phyloP scores from a whole-genome alignment of 2,329 filamentous ascomycete genomes.

The Aureobasidium sp. region DNA sequence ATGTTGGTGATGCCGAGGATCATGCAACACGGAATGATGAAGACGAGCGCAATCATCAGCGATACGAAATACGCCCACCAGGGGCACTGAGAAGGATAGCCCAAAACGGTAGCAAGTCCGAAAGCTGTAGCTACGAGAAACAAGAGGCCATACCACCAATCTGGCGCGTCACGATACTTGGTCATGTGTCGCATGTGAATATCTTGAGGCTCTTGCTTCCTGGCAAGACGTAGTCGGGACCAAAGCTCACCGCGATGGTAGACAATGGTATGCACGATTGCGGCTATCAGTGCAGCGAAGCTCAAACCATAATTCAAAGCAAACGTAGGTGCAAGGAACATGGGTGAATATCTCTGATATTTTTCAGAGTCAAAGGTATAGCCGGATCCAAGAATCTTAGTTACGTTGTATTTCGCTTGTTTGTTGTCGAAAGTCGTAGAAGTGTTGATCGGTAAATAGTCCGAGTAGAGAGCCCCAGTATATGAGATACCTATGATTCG shows the following conservation, averaged over 20 bases:
- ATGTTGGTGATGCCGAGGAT: slow-evolving; percentile 83
- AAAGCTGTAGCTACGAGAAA: slow-evolving; percentile 13
- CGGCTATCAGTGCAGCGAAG: slow-evolving; percentile 71
- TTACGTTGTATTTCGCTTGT: slow-evolving; percentile 72
- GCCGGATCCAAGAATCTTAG: slow-evolving; percentile 67
- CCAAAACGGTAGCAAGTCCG: slow-evolving; percentile 23
- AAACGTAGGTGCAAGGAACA: slow-evolving; percentile 82
- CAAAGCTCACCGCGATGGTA: slow-evolving; percentile 82
- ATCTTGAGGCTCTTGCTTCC: slow-evolving; percentile 50
- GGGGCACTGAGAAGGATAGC: slow-evolving; percentile 3
- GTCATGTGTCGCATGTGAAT: slow-evolving; percentile 76
- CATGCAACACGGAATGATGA: slow-evolving; percentile 86
- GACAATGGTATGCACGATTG: slow-evolving; percentile 72
- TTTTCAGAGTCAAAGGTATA: slow-evolving; percentile 72
- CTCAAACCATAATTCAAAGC: slow-evolving; percentile 80
- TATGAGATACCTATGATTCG: slow-evolving; percentile 51
- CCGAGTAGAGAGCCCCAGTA: slow-evolving; percentile 68
- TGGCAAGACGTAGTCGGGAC: slow-evolving; percentile 57
- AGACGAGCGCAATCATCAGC: slow-evolving; percentile 65
- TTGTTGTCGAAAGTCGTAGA: slow-evolving; percentile 79
- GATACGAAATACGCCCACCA: slow-evolving; percentile 36
- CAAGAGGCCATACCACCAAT: slow-evolving; percentile 62
- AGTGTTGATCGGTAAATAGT: slow-evolving; percentile 80
- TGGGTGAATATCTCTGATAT: slow-evolving; percentile 73
- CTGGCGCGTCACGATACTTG: slow-evolving; percentile 71